Evolutionary conservation across 2,329 filamentous ascomycete genomes (phyloP), one percentile per base, ranked within the genome.

Genomic region (Massarina eburnea): DNA sequence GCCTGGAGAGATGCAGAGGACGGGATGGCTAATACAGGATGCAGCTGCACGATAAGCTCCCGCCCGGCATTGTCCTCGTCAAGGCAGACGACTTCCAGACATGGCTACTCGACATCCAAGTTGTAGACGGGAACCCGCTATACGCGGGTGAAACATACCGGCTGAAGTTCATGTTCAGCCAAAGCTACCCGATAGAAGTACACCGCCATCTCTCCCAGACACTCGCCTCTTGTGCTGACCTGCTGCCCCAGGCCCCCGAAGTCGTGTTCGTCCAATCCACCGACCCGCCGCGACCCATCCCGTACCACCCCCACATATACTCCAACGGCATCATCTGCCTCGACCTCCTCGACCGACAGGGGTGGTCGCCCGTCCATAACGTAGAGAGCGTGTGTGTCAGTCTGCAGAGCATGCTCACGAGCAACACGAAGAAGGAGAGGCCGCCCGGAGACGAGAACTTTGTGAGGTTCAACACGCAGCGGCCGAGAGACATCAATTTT

Each of bases 251-350:
- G 92, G 88, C 94, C 0, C 94, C 94, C 19, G 94, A 99, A 77
- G 94, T 97, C 55, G 88, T 88, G 45, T 99, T 99, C 66, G 79
- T 89, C 44, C 78, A 84, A 59, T 38, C 20, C 18, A 24, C 18
- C 35, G 75, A 81, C 42, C 70, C 82, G 26, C 61, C 62, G 30
- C 79, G 80, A 33, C 74, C 78, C 2, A 91, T 99, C 61, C 94
- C 94, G 1, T 91, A 96, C 70, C 94, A 99, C 64, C 94, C 94
- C 3, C 94, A 99, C 74, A 89, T 99, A 71, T 99, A 99, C 76
- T 94, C 88, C 59, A 99, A 99, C 71, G 94, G 94, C 59, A 96
- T 97, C 70, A 99, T 99, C 67, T 99, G 94, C 64, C 86, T 99
- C 39, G 94, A 99, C 61, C 81, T 99, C 1, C 83, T 99, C 8